Conservation (phyloP, 2,329 filamentous ascomycete genomes). For the Thermoascus crustaceus region DNA sequence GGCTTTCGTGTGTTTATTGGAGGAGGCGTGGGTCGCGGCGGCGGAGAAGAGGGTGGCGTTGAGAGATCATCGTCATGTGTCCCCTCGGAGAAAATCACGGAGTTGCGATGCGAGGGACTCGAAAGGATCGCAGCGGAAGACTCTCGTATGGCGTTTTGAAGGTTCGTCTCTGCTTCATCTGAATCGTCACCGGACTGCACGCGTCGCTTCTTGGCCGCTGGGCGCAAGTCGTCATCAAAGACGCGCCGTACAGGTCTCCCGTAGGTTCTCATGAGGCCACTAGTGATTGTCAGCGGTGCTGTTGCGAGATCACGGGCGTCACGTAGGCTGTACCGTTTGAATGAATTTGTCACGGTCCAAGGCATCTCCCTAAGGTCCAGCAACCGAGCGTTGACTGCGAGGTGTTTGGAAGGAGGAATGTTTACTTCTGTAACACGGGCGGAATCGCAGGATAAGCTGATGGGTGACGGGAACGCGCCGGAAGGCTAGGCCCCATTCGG, state of each 20-base stretch:
- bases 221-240: conserved; percentile 38
- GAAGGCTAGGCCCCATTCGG: conserved; percentile 19
- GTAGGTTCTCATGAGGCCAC: conserved; percentile 44
- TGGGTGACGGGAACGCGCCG: conserved; percentile 19
- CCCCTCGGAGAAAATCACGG: conserved; percentile 35
- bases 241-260: conserved; percentile 40
- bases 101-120: conserved; percentile 40
- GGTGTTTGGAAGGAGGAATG: not conserved
- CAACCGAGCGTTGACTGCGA: not conserved
- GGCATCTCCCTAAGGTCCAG: conserved; percentile 32
- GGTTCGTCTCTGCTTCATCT: conserved; percentile 37
- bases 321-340: conserved; percentile 34
- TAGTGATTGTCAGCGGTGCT: conserved; percentile 13
- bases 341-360: conserved; percentile 45
- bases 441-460: conserved; percentile 6
- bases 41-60: conserved; percentile 47
- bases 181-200: conserved; percentile 29
- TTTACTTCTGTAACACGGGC: conserved; percentile 8
- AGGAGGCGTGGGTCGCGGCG: conserved; percentile 37
- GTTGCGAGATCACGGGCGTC: conserved; percentile 6
- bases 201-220: conserved; percentile 39
- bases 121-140: conserved; percentile 39
- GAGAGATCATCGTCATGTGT: conserved; percentile 38
- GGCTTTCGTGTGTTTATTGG: conserved; percentile 39
- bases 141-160: conserved; percentile 41